Percentiles rank a stretch among this genome's conserved stretches.
These are phyloP conservation scores for Arachnomyces sp. DNA, from an alignment of 2,329 filamentous ascomycete genomes.

Conservation along the genomic window DNA sequence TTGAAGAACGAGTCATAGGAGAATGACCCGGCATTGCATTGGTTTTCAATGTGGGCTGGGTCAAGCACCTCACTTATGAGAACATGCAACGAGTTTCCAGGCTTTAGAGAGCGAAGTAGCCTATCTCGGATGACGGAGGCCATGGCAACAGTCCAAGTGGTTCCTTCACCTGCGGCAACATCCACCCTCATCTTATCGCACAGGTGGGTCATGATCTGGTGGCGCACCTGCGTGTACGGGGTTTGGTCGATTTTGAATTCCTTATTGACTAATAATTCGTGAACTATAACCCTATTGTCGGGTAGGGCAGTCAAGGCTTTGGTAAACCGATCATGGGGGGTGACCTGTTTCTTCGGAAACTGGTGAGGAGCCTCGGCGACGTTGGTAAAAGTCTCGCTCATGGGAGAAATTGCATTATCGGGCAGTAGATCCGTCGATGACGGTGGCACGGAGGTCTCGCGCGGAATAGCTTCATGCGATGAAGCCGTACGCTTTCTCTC, in stretches of 20 bases:
- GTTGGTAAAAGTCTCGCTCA: constrained; percentile 33
- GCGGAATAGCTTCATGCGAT: constrained; percentile 49
- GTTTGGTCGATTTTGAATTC: constrained; percentile 51
- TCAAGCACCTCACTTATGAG: constrained; percentile 55
- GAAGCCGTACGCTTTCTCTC: constrained; percentile 42
- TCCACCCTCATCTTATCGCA: constrained; percentile 52
- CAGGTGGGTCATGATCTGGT: constrained; percentile 50
- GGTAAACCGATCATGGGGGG: constrained; percentile 35
- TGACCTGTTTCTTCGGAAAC: constrained; percentile 18
- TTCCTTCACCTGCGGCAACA: constrained; percentile 47
- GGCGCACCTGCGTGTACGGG: constrained; percentile 42
- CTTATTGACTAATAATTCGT: constrained; percentile 57
- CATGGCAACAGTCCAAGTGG: constrained; percentile 56
- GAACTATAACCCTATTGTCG: constrained; percentile 52
- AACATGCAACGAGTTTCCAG: constrained; percentile 53
- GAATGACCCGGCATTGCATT: constrained; percentile 53
- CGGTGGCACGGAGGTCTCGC: constrained; percentile 39
- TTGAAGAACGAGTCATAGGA: constrained; percentile 57
- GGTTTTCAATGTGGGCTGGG: constrained; percentile 47
- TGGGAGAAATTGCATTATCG: constrained; percentile 31
- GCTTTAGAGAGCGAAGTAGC: constrained; percentile 50
- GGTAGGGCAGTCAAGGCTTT: constrained; percentile 53
- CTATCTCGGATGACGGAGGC: constrained; percentile 57
- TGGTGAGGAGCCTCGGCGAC: constrained; percentile 20
- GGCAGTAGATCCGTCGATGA: constrained; percentile 26